phyloP scores from a whole-genome alignment of 2,329 filamentous ascomycete species.

The Pseudocercospora crystallina region DNA sequence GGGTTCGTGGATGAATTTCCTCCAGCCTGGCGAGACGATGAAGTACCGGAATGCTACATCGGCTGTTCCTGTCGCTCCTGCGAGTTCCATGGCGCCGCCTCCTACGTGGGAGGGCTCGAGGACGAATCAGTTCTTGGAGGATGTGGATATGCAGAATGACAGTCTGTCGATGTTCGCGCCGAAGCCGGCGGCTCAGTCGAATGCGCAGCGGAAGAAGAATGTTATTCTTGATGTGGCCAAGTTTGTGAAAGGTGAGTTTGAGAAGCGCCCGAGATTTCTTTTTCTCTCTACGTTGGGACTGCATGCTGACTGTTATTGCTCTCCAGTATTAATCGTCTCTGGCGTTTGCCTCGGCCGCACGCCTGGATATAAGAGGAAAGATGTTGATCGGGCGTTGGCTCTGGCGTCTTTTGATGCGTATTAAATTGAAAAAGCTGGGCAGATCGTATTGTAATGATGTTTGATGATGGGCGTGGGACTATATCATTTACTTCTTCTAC shows the following conservation, averaged over 20 bases:
- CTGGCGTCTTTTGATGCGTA: conserved; percentile 28
- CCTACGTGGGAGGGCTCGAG: conserved; percentile 2
- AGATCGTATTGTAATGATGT: too few species aligned
- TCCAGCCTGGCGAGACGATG: conserved; percentile 20
- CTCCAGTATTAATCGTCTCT: conserved; percentile 34
- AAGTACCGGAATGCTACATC: conserved; percentile 4
- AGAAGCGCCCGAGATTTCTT: background rate
- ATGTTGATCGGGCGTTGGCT: conserved; percentile 44
- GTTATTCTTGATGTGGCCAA: conserved; percentile 46
- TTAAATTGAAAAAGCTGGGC: background rate
- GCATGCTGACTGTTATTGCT: conserved; percentile 7
- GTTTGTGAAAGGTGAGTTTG: conserved; percentile 44
- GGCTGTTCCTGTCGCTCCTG: background rate
- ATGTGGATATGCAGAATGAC: background rate
- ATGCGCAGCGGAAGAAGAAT: conserved; percentile 31
- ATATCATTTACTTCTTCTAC: too few species aligned
- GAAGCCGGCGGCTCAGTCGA: background rate
- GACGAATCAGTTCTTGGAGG: conserved; percentile 1
- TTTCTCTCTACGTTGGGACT: background rate
- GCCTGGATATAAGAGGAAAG: conserved; percentile 44
- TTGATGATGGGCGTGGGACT: too few species aligned
- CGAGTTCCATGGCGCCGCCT: background rate
- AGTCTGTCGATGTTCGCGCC: background rate
- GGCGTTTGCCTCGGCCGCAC: conserved; percentile 46
- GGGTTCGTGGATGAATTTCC: conserved; percentile 32